Base-by-base conservation (phyloP, 2,329 filamentous ascomycete genomes). In the Tothia fuscella region DNA sequence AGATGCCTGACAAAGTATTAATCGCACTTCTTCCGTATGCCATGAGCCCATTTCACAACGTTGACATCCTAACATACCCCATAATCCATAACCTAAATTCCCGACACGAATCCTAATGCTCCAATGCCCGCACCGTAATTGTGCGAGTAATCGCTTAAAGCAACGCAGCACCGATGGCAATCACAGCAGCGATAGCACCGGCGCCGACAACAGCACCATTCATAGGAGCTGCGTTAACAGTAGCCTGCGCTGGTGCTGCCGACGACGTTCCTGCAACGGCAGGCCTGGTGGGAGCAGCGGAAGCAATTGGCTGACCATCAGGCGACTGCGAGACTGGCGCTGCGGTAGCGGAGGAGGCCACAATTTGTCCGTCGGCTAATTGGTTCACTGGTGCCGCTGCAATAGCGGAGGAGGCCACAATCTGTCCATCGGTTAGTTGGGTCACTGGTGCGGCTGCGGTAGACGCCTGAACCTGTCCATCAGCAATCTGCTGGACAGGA, bases 231-330 rank as follows among this genome's bases (percentile, higher is more conserved):
- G 29, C 39, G 30, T 33, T 41, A 31, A 41, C 37, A 10, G 26
- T 40, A 9, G 12, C 25, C 17, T 40, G 37, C 13, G 17, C 25
- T 40, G 37, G 37, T 13, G 37, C 10, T 20, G 16, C 19, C 6
- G 34, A 29, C 9, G 35, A 24, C 12, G 20, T n/a, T 21, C 28
- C 28, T 9, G 21, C 35, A 37, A 25, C 22, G 13, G 21, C 35
- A n/a, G n/a, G n/a, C 13, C 5, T 25, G n/a, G 35, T 24, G 28
- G 42, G 17, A 25, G 35, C 17, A 10, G 5, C 13, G 28, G 43
- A 9, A 30, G 46, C 47, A 37, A 49, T 50, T 35, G 43, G 41
- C 30, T 51, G 48, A 25, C 50, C 50, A 26, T 51, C 50, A 21
- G 36, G 36, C 44, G 49, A 50, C 41, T 51, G 49, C 31, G 31